Evolutionary conservation across 345 rosid species (phyloP).

Genomic region (Gynandropsis gynandra): DNA sequence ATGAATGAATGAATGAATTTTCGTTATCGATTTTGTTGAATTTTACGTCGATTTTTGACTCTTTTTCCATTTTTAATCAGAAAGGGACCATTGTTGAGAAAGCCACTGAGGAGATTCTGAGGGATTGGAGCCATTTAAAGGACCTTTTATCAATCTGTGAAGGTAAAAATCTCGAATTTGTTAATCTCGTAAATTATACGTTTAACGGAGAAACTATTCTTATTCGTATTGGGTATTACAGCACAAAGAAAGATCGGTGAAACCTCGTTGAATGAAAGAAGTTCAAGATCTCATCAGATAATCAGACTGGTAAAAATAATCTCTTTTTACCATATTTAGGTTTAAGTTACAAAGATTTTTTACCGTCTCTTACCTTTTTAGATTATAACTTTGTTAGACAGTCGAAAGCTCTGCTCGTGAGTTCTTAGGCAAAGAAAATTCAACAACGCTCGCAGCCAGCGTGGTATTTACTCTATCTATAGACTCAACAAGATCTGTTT

Average conservation of each 20-base stretch:
- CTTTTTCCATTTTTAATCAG: constrained; percentile 32
- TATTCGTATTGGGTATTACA: constrained; percentile 25
- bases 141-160: constrained; percentile 86
- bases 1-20: not conserved
- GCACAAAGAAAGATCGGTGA: constrained; percentile 92
- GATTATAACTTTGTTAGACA: constrained; percentile 40
- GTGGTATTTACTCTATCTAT: constrained; percentile 54
- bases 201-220: not conserved
- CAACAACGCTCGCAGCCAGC: constrained; percentile 75
- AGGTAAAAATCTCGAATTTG: constrained; percentile 44
- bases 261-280: constrained; percentile 76
- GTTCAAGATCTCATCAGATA: constrained; percentile 97
- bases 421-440: constrained; percentile 88
- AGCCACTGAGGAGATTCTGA: constrained; percentile 63
- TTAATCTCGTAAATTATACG: too few species aligned
- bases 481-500: not conserved
- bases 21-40: not conserved
- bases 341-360: constrained; percentile 6
- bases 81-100: constrained; percentile 85
- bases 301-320: constrained; percentile 59
- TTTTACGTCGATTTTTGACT: not conserved
- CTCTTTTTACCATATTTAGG: constrained; percentile 16
- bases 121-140: constrained; percentile 78
- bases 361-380: constrained; percentile 15
- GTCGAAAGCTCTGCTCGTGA: constrained; percentile 97